Evolutionary conservation across 148 eudicot genomes (phyloP), one percentile per base, ranked within the genome.

Genomic region (Chenopodium album): DNA sequence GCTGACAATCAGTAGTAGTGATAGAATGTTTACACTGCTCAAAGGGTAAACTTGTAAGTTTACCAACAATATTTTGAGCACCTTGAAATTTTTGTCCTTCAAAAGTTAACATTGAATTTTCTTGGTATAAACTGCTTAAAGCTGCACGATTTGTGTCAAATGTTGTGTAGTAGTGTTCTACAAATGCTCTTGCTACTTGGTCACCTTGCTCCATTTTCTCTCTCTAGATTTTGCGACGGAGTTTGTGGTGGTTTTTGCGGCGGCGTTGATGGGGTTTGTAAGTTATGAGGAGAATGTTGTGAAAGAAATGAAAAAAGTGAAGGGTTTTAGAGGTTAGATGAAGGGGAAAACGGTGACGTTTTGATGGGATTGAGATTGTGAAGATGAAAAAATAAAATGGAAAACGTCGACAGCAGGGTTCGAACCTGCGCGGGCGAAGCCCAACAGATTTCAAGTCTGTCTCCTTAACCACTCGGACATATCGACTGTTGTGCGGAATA

Each of bases 361-460:
- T 62, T 64, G 59, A 41, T 76, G 26, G 20, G 22, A 32, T 12
- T 19, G 28, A 0, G 31, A 1, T 56, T 8, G 1, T 5, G 23
- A 56, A 20, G 31, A 37, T 14, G 3, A 37, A 3, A 47, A 29
- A 37, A 41, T 4, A 41, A 41, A 5, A 4, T 41, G 7, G 6
- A 41, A 69, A 68, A 10, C 91, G 98, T 94, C 97, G 92, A 94
- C 98, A 92, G 93, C 98, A 94, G 98, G 98, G 92, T 92, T 94
- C 98, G 92, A 94, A 94, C 97, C 95, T 93, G 98, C 96, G 90
- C 97, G 93, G 93, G 97, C 97, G 86, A 84, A 93, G 92, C 97
- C 99, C 98, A 91, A 89, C 91, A 91, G 92, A 91, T 91, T 91
- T 89, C 94, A 89, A 91, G 92, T 91, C 94, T 89, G 91, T 91